Conservation (phyloP, 352 stramenopile species). For the Globisporangium nunn region DNA sequence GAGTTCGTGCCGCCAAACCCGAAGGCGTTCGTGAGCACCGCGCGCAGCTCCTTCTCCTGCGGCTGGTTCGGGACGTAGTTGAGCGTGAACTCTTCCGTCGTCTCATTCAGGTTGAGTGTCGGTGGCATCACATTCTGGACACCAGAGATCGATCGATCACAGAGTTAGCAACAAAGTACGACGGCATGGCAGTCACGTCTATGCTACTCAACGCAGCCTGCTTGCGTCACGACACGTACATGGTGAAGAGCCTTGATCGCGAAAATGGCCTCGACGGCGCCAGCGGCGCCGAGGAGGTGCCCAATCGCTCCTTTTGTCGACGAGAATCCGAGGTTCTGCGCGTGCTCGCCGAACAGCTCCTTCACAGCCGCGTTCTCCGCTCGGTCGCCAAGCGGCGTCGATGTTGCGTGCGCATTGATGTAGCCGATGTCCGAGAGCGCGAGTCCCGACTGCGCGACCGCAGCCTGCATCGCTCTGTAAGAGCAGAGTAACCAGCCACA, state of each 20-base stretch:
- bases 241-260: conserved; percentile 90
- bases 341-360: conserved; percentile 64
- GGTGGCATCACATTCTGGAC: conserved; percentile 84
- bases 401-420: conserved; percentile 98
- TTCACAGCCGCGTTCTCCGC: conserved; percentile 92
- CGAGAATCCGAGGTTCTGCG: conserved; percentile 52
- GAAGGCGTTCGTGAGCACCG: conserved; percentile 94
- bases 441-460: conserved; percentile 75
- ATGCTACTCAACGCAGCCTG: not conserved
- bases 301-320: conserved; percentile 91
- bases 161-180: not conserved
- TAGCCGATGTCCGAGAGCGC: conserved; percentile 90
- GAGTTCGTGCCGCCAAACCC: conserved; percentile 97
- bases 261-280: conserved; percentile 95
- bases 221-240: conserved; percentile 22
- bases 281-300: conserved; percentile 94
- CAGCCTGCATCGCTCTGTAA: conserved; percentile 87
- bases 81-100: conserved; percentile 71
- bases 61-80: conserved; percentile 72
- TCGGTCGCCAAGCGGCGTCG: conserved; percentile 95
- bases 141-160: not conserved
- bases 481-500: not conserved
- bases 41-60: conserved; percentile 65
- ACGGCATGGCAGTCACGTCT: not conserved
- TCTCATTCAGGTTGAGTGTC: conserved; percentile 91